These are phyloP conservation scores for Arthrocladium fulminans DNA, from an alignment of 2,329 filamentous ascomycete species.

Conservation along the genomic window DNA sequence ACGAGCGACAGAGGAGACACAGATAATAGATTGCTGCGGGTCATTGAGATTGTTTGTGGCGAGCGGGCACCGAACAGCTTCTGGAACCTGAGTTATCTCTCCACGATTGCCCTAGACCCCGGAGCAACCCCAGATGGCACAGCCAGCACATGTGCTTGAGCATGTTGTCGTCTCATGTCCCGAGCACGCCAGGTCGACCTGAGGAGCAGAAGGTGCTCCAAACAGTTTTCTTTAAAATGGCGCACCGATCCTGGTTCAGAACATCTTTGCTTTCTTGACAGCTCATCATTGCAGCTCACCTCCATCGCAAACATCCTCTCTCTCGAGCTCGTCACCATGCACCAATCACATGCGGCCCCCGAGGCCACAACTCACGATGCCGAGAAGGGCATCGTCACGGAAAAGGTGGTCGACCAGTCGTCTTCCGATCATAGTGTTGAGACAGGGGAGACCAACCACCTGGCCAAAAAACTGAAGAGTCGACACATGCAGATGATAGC, in stretches of 20 bases:
- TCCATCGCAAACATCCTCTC: neutral
- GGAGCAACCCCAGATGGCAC: too few relatives aligned
- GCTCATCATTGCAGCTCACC: neutral
- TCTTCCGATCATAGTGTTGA: neutral
- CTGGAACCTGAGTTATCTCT: neutral
- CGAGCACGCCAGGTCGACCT: too few relatives aligned
- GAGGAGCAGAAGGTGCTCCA: too few relatives aligned
- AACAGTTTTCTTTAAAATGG: neutral
- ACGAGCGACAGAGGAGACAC: neutral
- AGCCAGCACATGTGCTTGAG: too few relatives aligned
- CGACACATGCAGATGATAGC: conserved; percentile 26
- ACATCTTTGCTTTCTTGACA: neutral
- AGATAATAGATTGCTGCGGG: neutral
- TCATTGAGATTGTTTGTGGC: neutral
- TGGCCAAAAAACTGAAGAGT: conserved; percentile 16
- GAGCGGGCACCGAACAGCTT: neutral
- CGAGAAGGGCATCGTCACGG: neutral
- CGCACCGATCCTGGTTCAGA: neutral
- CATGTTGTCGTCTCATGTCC: too few relatives aligned
- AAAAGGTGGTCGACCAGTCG: neutral
- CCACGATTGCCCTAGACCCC: neutral
- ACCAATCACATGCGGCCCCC: neutral
- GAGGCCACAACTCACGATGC: neutral
- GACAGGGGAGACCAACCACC: neutral
- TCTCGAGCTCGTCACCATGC: neutral